Percentiles rank a stretch among this genome's conserved stretches.
These are phyloP conservation scores for Nepenthes mirabilis DNA, from an alignment of 148 eudicot species.

Conservation along the genomic window DNA sequence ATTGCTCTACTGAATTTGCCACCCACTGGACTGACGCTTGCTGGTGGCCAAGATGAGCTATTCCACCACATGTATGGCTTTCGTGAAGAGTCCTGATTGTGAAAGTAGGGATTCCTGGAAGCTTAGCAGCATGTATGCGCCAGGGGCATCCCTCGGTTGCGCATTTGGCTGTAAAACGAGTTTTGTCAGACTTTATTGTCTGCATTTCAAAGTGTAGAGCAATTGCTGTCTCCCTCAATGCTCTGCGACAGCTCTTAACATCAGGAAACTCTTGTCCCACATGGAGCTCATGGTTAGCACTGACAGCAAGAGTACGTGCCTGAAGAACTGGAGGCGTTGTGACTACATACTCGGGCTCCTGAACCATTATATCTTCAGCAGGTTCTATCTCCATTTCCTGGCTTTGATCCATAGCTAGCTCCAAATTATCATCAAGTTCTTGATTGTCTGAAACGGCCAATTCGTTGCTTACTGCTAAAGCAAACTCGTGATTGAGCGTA, in stretches of 20 bases:
- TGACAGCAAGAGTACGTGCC: background rate
- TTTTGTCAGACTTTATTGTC: background rate
- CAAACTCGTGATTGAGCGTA: background rate
- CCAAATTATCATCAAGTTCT: conserved; percentile 1
- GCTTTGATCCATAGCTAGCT: background rate
- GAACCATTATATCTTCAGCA: background rate
- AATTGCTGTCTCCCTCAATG: conserved; percentile 1
- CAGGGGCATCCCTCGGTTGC: background rate
- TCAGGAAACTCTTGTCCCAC: conserved; percentile 2
- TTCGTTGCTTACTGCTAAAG: background rate
- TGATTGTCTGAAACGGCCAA: background rate
- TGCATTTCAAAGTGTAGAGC: background rate
- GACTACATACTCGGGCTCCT: background rate
- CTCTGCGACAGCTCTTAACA: background rate
- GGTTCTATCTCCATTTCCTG: background rate
- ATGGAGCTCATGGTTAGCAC: conserved; percentile 1
- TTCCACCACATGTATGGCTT: background rate
- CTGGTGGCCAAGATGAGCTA: background rate
- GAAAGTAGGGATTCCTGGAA: background rate
- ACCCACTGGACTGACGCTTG: background rate
- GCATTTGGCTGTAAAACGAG: conserved; percentile 1
- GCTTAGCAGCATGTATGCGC: background rate
- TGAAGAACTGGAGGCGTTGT: background rate
- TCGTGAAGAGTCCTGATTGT: conserved; percentile 3
- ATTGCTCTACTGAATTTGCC: background rate